Base-by-base conservation (phyloP, 1,284 basidiomycete species). In the Trichosporon asahii region DNA sequence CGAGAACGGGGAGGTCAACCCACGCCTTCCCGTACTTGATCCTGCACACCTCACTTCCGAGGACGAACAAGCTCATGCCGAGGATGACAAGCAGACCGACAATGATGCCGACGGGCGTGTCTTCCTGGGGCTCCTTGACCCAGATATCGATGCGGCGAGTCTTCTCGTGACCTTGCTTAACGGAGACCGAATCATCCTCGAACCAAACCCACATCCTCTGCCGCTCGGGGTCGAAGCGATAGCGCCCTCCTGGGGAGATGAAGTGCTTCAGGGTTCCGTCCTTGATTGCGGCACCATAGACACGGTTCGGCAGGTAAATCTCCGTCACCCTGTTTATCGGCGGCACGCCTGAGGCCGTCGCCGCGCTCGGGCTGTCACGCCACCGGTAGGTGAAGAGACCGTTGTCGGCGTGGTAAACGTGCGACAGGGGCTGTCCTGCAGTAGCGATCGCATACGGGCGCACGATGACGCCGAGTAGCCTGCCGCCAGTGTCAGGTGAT, bases 391-490 rank as follows among this genome's bases (percentile, higher is more conserved):
- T 74, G 74, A 76, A 83, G 63, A 69, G 66, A 2, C 53, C 66
- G 2, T 76, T 78, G 0, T 69, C 57, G 14, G 70, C 55, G 66
- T 80, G 72, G 76, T 79, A 85, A 3, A 14, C 14, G 5, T 68
- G 66, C 0, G 74, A 66, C 2, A 79, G 76, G 6, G 82, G 82
- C 2, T 74, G 74, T 2, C 84, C 84, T 0, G 82, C 76, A 2
- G 80, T 80, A 0, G 80, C 81, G 14, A 83, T 70, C 0, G 83
- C 79, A 68, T 84, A 84, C 2, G 83, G 83, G 5, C 83, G 80
- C 82, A 94, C 92, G 67, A 98, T 83, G 1, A 90, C 88, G 31
- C 89, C 85, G 2, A 98, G 85, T 63, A 94, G 89, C 7, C 95
- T 86, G 0, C 86, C 92, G 2, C 95, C 94, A 37, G 90, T 88